Percentiles rank a stretch among this genome's conserved stretches.
Evolutionary conservation across 2,329 filamentous ascomycete species (phyloP).

Genomic region (Exophiala alcalophila): DNA sequence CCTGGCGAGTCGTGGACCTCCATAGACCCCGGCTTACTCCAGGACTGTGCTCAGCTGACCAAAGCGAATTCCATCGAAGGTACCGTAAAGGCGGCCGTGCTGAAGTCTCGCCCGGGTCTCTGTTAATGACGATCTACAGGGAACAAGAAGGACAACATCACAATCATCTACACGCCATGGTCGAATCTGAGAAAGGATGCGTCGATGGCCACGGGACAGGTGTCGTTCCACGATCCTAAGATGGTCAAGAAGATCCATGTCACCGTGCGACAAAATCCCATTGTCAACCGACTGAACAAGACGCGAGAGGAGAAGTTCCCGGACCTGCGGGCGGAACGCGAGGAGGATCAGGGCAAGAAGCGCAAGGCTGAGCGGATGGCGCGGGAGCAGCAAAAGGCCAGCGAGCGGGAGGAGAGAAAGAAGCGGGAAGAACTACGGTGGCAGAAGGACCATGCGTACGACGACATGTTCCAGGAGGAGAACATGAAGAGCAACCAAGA

Average conservation of each 20-base stretch:
- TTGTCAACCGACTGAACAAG: slow-evolving; percentile 98
- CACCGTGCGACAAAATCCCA: slow-evolving; percentile 74
- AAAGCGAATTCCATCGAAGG: slow-evolving; percentile 99
- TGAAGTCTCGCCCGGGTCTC: slow-evolving; percentile 20
- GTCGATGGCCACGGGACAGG: slow-evolving; percentile 91
- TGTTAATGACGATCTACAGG: slow-evolving; percentile 49
- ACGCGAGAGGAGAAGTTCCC: slow-evolving; percentile 86
- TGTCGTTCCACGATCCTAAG: slow-evolving; percentile 86
- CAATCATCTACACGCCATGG: slow-evolving; percentile 96
- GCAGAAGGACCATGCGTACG: slow-evolving; percentile 97
- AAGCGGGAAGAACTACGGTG: slow-evolving; percentile 87
- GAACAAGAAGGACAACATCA: slow-evolving; percentile 98
- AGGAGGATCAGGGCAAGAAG: slow-evolving; percentile 69
- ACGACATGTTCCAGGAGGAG: slow-evolving; percentile 83
- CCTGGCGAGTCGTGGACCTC: slow-evolving; percentile 80
- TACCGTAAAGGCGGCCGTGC: slow-evolving; percentile 36
- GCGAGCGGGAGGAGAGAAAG: slow-evolving; percentile 52
- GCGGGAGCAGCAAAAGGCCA: slow-evolving; percentile 40
- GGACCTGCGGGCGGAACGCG: slow-evolving; percentile 77
- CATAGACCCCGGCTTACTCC: slow-evolving; percentile 70
- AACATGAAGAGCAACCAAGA: slow-evolving; percentile 87
- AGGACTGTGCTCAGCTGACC: slow-evolving; percentile 92
- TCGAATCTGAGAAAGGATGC: slow-evolving; percentile 93
- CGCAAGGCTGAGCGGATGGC: slow-evolving; percentile 61
- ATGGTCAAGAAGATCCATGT: slow-evolving; percentile 81